A percentile compares a stretch with the other conserved stretches of the same genome.
Conservation (phyloP, 345 rosid genomes). For the Eucalyptus tenuipes region DNA sequence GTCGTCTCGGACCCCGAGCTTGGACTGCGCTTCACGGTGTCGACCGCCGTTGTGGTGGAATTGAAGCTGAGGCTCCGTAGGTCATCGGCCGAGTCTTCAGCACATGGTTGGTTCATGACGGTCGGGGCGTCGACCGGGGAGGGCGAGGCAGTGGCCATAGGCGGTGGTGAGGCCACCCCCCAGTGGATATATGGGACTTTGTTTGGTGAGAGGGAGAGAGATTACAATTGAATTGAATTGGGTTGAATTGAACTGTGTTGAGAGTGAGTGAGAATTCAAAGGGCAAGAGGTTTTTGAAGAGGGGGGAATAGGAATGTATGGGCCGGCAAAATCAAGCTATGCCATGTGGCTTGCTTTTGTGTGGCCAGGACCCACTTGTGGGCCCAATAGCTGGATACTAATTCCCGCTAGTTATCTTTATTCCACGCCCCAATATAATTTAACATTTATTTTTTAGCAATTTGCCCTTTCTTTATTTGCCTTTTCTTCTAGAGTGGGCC, state of each 20-base stretch:
- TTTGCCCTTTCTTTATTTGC: not conserved
- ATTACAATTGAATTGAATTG: not conserved
- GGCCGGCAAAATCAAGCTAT: slow-evolving; percentile 26
- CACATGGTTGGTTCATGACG: slow-evolving; percentile 5
- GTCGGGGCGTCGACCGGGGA: not conserved
- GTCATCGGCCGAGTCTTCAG: slow-evolving; percentile 19
- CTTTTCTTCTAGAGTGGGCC: not conserved
- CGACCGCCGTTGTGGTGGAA: slow-evolving; percentile 11
- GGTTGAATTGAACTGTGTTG: not conserved
- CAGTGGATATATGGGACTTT: not conserved
- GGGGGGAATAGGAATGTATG: not conserved
- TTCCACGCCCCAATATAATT: not conserved
- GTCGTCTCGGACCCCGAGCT: slow-evolving; percentile 27
- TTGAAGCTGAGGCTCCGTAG: slow-evolving; percentile 24
- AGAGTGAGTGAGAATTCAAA: not conserved
- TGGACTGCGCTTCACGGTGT: slow-evolving; percentile 15
- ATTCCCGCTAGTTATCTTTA: not conserved
- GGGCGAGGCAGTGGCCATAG: not conserved
- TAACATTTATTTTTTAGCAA: not conserved
- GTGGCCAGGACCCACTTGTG: slow-evolving; percentile 1
- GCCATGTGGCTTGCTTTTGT: slow-evolving; percentile 18
- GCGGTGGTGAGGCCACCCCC: not conserved
- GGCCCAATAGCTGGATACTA: not conserved
- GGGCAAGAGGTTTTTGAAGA: not conserved
- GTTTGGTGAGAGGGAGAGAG: not conserved